Evolutionary conservation across 1,139 yeast genomes (phyloP), one percentile per base, ranked within the genome.

Genomic region (Sugiyamaella novakii): DNA sequence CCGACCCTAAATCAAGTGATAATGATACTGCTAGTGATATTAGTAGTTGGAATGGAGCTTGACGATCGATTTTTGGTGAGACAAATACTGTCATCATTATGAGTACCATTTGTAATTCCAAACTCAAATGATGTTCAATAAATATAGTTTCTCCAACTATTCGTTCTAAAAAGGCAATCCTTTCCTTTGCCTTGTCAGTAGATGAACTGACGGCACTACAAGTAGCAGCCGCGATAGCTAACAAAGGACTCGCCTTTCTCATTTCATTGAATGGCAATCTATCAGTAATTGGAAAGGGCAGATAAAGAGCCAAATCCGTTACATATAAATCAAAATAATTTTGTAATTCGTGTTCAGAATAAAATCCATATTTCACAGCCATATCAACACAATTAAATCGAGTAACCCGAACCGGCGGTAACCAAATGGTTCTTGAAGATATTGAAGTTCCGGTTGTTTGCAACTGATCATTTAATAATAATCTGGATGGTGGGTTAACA

Each of bases 171-270:
- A 77, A 77, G 52, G 72, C 72, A 24, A 70, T 60, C 14, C 79
- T 59, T 45, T 75, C 62, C 46, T 69, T 71, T 55, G 75, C 75
- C 46, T 77, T 59, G 3, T 55, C 57, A 2, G 46, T 34, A 6
- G 53, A 75, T 45, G 74, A 72, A 55, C 77, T 75, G 38, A 77
- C 63, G 15, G 79, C 72, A 2, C 81, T 76, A 6, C 74, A 80
- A 4, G 76, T 71, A 14, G 79, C 68, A 55, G 77, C 74, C 1
- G 78, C 70, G n/a, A 76, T 57, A 11, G 79, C 61, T 7, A 78
- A 59, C 22, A 77, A 53, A 0, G 83, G 83, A 37, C 70, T 69
- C 46, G 72, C 62, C 28, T 71, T 71, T 21, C 72, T 53, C 29
- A 77, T 56, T 58, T 67, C 66, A 6, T 76, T 75, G 53, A 73